phyloP scores from a whole-genome alignment of 352 stramenopile species.

The Phytopythium sindhum region DNA sequence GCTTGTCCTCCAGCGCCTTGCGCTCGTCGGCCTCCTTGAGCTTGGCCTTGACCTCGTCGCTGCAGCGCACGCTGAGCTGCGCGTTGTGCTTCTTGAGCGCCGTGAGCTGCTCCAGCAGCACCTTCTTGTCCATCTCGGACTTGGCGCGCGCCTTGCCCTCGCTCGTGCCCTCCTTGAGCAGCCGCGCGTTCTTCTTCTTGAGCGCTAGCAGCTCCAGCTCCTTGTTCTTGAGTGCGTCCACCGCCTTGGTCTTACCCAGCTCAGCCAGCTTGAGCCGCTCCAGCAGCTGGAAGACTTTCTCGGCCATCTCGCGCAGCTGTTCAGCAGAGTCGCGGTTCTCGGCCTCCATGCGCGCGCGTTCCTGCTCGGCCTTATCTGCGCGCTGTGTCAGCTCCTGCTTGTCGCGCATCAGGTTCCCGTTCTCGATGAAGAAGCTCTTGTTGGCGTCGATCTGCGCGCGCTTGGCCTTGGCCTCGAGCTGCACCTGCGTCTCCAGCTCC shows the following conservation, averaged over 20 bases:
- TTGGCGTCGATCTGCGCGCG: slow-evolving; percentile 91
- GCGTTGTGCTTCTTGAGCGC: slow-evolving; percentile 95
- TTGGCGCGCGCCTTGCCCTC: slow-evolving; percentile 93
- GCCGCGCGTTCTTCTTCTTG: slow-evolving; percentile 93
- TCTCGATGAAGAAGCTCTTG: slow-evolving; percentile 89
- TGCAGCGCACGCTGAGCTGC: slow-evolving; percentile 89
- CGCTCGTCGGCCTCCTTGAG: slow-evolving; percentile 90
- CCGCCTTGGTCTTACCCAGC: slow-evolving; percentile 94
- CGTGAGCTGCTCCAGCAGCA: slow-evolving; percentile 92
- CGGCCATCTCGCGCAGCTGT: slow-evolving; percentile 95
- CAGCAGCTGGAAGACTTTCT: slow-evolving; percentile 96
- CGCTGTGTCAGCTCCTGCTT: slow-evolving; percentile 81
- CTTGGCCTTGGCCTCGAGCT: slow-evolving; percentile 92
- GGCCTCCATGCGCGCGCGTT: slow-evolving; percentile 93
- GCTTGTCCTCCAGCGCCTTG: slow-evolving; percentile 92
- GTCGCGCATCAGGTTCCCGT: slow-evolving; percentile 68
- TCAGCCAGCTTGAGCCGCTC: slow-evolving; percentile 95
- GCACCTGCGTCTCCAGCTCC: slow-evolving; percentile 93
- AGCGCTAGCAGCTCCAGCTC: slow-evolving; percentile 92
- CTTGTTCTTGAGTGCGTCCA: slow-evolving; percentile 93
- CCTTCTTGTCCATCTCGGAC: slow-evolving; percentile 92
- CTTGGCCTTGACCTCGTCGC: slow-evolving; percentile 93
- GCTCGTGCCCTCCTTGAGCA: slow-evolving; percentile 93
- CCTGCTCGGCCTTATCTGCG: slow-evolving; percentile 89
- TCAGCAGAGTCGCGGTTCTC: slow-evolving; percentile 94